phyloP scores from a whole-genome alignment of 768 basidiomycete genomes.

The Rubroboletus satanas region DNA sequence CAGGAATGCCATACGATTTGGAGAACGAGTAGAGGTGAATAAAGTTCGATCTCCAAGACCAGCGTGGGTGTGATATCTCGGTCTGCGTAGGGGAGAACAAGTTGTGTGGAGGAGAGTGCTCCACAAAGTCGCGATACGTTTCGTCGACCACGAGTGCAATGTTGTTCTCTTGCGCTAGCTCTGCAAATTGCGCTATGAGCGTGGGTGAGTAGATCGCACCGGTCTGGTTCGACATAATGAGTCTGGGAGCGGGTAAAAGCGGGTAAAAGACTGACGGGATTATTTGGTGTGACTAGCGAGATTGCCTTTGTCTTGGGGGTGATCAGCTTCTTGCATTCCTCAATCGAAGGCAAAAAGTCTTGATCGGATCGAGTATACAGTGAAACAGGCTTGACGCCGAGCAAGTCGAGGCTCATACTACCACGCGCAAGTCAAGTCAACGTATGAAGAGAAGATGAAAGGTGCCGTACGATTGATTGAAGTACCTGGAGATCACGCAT shows the following conservation, averaged over 20 bases:
- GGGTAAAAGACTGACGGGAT: slow-evolving; percentile 46
- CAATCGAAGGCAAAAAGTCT: slow-evolving; percentile 58
- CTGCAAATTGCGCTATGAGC: slow-evolving; percentile 55
- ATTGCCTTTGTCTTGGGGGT: slow-evolving; percentile 63
- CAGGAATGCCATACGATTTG: slow-evolving; percentile 78
- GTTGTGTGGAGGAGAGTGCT: slow-evolving; percentile 48
- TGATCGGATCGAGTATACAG: slow-evolving; percentile 47
- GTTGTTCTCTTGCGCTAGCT: slow-evolving; percentile 49
- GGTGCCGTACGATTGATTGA: slow-evolving; percentile 52
- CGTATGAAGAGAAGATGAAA: not conserved
- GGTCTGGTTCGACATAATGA: slow-evolving; percentile 38
- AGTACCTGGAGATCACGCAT: slow-evolving; percentile 45
- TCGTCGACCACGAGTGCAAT: slow-evolving; percentile 81
- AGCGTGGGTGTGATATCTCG: slow-evolving; percentile 1
- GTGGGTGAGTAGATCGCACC: slow-evolving; percentile 63
- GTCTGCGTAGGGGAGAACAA: slow-evolving; percentile 41
- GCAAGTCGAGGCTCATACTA: slow-evolving; percentile 66
- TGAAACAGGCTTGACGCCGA: slow-evolving; percentile 56
- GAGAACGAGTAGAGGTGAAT: slow-evolving; percentile 78
- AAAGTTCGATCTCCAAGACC: slow-evolving; percentile 57
- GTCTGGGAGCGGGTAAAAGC: not conserved
- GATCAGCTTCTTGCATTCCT: slow-evolving; percentile 48
- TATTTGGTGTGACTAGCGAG: slow-evolving; percentile 73
- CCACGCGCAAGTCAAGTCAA: not conserved
- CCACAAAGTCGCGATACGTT: slow-evolving; percentile 80